Conservation (phyloP, 306 rosid species). For the Rosa persica region DNA sequence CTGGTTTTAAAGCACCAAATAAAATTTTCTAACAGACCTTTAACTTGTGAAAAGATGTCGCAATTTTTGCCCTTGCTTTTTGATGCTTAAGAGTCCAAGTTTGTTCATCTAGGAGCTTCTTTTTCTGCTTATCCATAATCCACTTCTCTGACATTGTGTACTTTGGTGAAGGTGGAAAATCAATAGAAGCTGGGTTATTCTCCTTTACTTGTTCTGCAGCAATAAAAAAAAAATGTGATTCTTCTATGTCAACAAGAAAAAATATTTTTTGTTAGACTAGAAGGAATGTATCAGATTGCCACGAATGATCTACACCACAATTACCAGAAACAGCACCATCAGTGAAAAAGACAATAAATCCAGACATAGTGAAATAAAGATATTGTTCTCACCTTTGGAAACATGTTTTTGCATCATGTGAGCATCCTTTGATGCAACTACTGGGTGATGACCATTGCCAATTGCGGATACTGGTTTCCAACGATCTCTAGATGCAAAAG, state of each 20-base stretch:
- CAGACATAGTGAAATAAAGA: slow-evolving; percentile 9
- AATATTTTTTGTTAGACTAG: slow-evolving; percentile 28
- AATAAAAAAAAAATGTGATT: slow-evolving; percentile 30
- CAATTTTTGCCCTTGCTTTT: slow-evolving; percentile 70
- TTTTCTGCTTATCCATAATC: slow-evolving; percentile 78
- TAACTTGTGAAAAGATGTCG: slow-evolving; percentile 62
- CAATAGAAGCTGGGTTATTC: slow-evolving; percentile 43
- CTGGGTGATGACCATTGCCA: slow-evolving; percentile 52
- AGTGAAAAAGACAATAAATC: slow-evolving; percentile 14
- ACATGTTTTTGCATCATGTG: slow-evolving; percentile 47
- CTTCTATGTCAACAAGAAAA: slow-evolving; percentile 26
- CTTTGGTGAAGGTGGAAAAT: slow-evolving; percentile 57
- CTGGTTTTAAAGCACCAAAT: slow-evolving; percentile 9
- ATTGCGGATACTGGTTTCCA: slow-evolving; percentile 72
- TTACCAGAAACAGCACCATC: slow-evolving; percentile 15
- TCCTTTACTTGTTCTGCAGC: slow-evolving; percentile 56
- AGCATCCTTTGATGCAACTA: slow-evolving; percentile 51
- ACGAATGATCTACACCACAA: slow-evolving; percentile 32
- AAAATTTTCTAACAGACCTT: slow-evolving; percentile 45
- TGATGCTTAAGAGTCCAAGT: slow-evolving; percentile 71
- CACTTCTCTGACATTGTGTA: slow-evolving; percentile 90
- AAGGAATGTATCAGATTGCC: slow-evolving; percentile 29
- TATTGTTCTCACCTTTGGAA: slow-evolving; percentile 56
- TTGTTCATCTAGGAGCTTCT: slow-evolving; percentile 62
- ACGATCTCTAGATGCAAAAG: slow-evolving; percentile 62